Evolutionary conservation across 352 stramenopile genomes (phyloP).

Genomic region (Paralagenidium karlingii): DNA sequence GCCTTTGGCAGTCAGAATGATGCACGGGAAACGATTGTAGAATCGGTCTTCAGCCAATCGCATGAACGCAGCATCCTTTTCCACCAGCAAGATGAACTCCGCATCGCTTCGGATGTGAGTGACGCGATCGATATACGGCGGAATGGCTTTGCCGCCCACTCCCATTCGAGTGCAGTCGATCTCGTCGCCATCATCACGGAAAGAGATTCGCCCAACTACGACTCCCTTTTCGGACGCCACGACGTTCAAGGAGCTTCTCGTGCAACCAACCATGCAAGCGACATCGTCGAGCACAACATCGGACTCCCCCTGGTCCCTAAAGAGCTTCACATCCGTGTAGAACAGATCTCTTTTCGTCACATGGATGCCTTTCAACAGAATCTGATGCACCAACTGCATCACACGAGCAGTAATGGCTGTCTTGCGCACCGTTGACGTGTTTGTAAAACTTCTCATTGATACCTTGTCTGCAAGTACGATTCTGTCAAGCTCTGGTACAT

Average conservation of each 20-base stretch:
- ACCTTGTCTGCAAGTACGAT: too few species aligned
- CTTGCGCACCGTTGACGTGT: too few species aligned
- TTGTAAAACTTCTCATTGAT: too few species aligned
- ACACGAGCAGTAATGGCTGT: too few species aligned
- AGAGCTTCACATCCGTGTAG: too few species aligned
- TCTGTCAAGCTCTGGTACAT: too few species aligned
- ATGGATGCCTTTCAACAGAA: too few species aligned
- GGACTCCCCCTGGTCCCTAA: too few species aligned
- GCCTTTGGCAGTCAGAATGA: conserved; percentile 85
- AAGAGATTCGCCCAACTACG: conserved; percentile 50
- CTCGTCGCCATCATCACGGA: conserved; percentile 57
- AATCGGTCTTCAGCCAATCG: conserved; percentile 84
- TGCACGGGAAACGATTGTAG: conserved; percentile 84
- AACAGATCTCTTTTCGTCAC: too few species aligned
- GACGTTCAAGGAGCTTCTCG: conserved; percentile 78
- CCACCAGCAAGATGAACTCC: conserved; percentile 84
- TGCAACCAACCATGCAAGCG: conserved; percentile 58
- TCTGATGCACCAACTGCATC: too few species aligned
- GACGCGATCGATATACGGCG: conserved; percentile 70
- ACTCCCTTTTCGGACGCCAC: conserved; percentile 83
- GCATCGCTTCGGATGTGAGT: conserved; percentile 38
- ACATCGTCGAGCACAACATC: conserved; percentile 33
- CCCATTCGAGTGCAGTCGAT: conserved; percentile 86
- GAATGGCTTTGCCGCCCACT: conserved; percentile 82
- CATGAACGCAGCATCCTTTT: conserved; percentile 89